Conservation (phyloP, 192 early-diverging fungal species). For the Diversispora epigaea region DNA sequence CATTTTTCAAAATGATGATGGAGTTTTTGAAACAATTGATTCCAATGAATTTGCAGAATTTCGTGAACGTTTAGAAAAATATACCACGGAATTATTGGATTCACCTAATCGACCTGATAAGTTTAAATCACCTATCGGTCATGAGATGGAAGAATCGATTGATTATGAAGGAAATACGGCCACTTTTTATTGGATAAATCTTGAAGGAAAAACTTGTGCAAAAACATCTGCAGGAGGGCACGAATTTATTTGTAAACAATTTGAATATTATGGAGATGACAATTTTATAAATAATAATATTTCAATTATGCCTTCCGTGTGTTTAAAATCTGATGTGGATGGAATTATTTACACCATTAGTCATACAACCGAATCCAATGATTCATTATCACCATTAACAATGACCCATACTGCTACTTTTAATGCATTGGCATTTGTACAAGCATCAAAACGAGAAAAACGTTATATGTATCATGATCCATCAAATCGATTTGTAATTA, state of each 20-base stretch:
- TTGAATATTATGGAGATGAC: conserved; percentile 4
- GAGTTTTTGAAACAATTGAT: conserved; percentile 64
- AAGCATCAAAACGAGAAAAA: conserved; percentile 73
- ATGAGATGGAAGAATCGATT: conserved; percentile 49
- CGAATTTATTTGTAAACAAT: conserved; percentile 62
- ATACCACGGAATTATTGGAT: conserved; percentile 38
- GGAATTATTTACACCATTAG: conserved; percentile 61
- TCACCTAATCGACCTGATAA: not conserved
- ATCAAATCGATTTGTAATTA: conserved; percentile 40
- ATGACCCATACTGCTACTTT: conserved; percentile 59
- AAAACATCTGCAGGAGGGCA: conserved; percentile 52
- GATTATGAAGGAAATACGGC: conserved; percentile 49
- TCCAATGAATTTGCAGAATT: conserved; percentile 59
- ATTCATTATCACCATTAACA: conserved; percentile 28
- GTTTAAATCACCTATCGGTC: conserved; percentile 32
- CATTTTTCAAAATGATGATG: conserved; percentile 60
- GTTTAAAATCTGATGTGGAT: conserved; percentile 68
- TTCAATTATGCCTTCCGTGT: conserved; percentile 49
- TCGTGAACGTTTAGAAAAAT: conserved; percentile 58
- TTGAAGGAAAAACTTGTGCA: conserved; percentile 40
- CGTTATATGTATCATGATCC: conserved; percentile 63
- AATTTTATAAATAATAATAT: not conserved
- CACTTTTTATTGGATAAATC: conserved; percentile 48
- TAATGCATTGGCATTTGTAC: conserved; percentile 70
- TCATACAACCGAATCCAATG: conserved; percentile 8